Conservation (phyloP, 441 rosid species). For the Cnidoscolus chayamansa region DNA sequence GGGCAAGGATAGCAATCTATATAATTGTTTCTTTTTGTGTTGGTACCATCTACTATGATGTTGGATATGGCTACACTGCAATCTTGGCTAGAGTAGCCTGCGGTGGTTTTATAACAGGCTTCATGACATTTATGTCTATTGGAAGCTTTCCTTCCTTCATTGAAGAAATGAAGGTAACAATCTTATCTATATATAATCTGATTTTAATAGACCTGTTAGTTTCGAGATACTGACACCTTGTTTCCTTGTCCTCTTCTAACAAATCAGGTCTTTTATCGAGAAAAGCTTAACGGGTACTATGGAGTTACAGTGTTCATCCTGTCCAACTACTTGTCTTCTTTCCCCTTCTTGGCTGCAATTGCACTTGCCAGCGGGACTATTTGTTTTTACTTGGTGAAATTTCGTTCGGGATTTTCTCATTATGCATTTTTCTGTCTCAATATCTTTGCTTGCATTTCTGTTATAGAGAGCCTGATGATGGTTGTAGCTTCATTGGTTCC, state of each 20-base stretch:
- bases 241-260: background rate
- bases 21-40: slow-evolving; percentile 77
- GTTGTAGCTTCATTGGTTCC: slow-evolving; percentile 89
- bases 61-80: slow-evolving; percentile 72
- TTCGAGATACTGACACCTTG: background rate
- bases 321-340: slow-evolving; percentile 77
- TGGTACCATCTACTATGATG: slow-evolving; percentile 71
- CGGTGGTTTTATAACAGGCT: slow-evolving; percentile 81
- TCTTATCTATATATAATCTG: background rate
- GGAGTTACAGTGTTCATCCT: slow-evolving; percentile 75
- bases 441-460: slow-evolving; percentile 62
- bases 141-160: slow-evolving; percentile 95
- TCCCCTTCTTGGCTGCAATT: slow-evolving; percentile 68
- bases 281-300: slow-evolving; percentile 75
- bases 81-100: slow-evolving; percentile 84
- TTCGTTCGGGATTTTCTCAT: slow-evolving; percentile 55
- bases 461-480: slow-evolving; percentile 91
- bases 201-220: background rate
- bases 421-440: slow-evolving; percentile 64
- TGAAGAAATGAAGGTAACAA: slow-evolving; percentile 80
- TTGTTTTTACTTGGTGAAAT: slow-evolving; percentile 70
- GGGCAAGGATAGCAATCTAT: slow-evolving; percentile 82
- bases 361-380: slow-evolving; percentile 52
- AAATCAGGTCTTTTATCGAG: slow-evolving; percentile 66
- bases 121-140: slow-evolving; percentile 94